phyloP scores from a whole-genome alignment of 305 asterid genomes.

The Fraxinus sp. region DNA sequence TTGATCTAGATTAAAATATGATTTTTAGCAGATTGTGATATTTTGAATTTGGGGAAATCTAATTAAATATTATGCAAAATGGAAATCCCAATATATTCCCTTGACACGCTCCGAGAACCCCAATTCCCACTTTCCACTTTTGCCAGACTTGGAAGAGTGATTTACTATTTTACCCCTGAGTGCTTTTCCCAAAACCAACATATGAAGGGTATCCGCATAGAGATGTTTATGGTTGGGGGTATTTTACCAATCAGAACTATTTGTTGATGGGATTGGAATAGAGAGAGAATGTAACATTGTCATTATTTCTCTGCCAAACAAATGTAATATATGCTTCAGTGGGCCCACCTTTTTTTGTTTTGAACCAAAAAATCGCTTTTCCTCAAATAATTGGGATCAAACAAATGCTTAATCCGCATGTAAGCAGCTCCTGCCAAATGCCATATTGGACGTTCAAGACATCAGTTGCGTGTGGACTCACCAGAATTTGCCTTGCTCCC shows the following conservation, averaged over 20 bases:
- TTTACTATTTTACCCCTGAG: background rate
- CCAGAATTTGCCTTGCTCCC: constrained; percentile 5
- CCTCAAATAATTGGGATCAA: background rate
- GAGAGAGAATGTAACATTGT: background rate
- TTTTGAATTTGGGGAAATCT: background rate
- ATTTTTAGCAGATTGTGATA: background rate
- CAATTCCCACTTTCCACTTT: background rate
- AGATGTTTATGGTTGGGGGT: background rate
- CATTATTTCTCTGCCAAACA: background rate
- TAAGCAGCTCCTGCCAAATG: background rate
- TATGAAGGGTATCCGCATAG: background rate
- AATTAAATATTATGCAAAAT: background rate
- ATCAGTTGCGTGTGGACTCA: background rate
- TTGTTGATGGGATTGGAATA: background rate
- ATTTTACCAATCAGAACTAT: background rate
- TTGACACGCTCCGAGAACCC: background rate
- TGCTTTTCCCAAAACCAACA: background rate
- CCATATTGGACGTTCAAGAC: constrained; percentile 1
- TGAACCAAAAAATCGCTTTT: background rate
- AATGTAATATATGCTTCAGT: background rate
- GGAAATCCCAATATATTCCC: background rate
- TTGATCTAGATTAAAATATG: background rate
- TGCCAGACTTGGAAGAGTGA: background rate
- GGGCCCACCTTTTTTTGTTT: background rate
- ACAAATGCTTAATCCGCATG: background rate